These are phyloP conservation scores for Nepenthes mirabilis DNA, from an alignment of 148 eudicot genomes.

Conservation along the genomic window DNA sequence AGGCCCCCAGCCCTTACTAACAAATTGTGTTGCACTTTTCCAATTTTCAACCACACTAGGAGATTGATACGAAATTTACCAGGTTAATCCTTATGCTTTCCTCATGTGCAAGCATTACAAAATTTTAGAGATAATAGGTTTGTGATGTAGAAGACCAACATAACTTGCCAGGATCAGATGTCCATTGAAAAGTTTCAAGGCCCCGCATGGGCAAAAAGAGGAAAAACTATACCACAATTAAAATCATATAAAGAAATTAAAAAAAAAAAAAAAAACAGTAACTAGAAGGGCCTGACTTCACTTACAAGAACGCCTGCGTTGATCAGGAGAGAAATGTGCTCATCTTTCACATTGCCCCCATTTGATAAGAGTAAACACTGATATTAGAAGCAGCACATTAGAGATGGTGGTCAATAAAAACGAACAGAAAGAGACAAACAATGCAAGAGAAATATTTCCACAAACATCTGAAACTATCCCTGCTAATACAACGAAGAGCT, in stretches of 20 bases:
- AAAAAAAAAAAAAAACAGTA: background rate
- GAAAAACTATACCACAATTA: background rate
- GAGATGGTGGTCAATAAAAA: background rate
- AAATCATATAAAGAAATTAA: background rate
- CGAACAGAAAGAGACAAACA: background rate
- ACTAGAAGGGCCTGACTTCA: background rate
- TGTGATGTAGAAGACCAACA: too few relatives aligned
- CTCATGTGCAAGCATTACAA: too few relatives aligned
- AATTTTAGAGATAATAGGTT: too few relatives aligned
- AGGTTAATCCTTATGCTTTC: too few relatives aligned
- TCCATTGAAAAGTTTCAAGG: too few relatives aligned
- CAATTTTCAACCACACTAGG: too few relatives aligned
- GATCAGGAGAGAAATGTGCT: conserved; percentile 65
- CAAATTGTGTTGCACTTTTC: too few relatives aligned
- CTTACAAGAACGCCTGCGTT: conserved; percentile 89
- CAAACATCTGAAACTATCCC: too few relatives aligned
- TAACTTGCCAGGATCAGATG: too few relatives aligned
- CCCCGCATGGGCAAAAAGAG: background rate
- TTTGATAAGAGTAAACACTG: conserved; percentile 58
- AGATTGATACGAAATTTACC: too few relatives aligned
- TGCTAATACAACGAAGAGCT: too few relatives aligned
- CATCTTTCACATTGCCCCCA: conserved; percentile 86
- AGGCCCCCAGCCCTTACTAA: too few relatives aligned
- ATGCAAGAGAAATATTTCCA: background rate
- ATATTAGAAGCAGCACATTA: conserved; percentile 1